Base-by-base conservation (phyloP, 805 yeast species). In the Ogataea pini region DNA sequence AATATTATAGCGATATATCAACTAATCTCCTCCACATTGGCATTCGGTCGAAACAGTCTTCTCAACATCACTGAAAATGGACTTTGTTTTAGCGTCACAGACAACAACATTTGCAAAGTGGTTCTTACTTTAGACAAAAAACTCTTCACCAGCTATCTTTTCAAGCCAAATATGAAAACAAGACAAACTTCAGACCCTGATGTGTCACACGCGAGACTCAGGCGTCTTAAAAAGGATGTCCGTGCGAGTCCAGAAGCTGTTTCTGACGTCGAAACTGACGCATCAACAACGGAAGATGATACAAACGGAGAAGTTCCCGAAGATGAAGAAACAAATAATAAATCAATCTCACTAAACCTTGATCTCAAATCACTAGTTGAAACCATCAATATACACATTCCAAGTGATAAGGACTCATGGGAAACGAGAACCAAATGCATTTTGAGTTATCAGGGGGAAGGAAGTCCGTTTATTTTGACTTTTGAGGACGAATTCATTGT, bases 401-500 rank as follows among this genome's bases (percentile, higher is more conserved):
- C 63, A 2, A 53, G 52, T n/a, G 65, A 58, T 32, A 53, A 56
- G 17, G 60, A 63, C n/a, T 27, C 44, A 3, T 17, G 46, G 7
- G 63, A 60, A n/a, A 17, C 42, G 10, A 52, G 51, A 27, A 61
- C 74, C 1, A 78, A 76, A 48, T 79, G 83, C 53, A 75, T 82
- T 7, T 50, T 83, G 47, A 71, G 76, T 17, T 78, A 76, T 56
- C 64, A 71, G 38, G 78, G 79, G 0, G 60, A 67, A 7, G 84
- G 83, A 0, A 59, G 72, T 8, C 85, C 84, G 0, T 80, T 85
- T 55, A 70, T 77, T 0, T 50, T 84, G 17, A 73, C 77, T 3
- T 82, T 81, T 63, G 70, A 63, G 43, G 83, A 80, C 55, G 84
- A 80, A 44, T 60, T 67, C 1, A 67, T 76, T 49, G 72, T 82